Evolutionary conservation across 1,284 basidiomycete species (phyloP), one percentile per base, ranked within the genome.

Genomic region (Naganishia liquefaciens): DNA sequence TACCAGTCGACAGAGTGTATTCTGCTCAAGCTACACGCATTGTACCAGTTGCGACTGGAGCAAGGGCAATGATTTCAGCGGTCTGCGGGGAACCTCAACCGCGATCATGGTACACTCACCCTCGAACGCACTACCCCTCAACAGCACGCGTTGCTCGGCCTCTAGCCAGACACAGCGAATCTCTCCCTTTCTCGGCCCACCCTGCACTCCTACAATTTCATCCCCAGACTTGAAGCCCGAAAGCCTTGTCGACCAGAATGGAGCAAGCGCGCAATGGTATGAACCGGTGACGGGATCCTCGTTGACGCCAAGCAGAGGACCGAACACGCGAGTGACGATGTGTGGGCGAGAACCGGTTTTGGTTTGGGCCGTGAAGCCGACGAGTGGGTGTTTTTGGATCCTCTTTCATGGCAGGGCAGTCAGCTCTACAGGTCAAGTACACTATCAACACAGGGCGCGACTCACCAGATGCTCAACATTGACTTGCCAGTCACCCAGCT

Each of bases 211-310:
- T 37, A 70, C 69, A 50, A 83, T 73, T 67, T 79, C 73, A 25
- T 65, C 58, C 23, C 55, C 50, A 28, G 54, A 13, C 17, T 37
- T 5, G 21, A 47, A 43, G 23, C 64, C 72, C 0, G 72, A 73
- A 0, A 79, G 73, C 63, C 81, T 81, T 21, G 69, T 68, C 27
- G 78, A 76, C 82, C 84, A 86, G 69, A 85, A 85, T 0, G 84
- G 84, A 1, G 74, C 79, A 44, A 85, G 71, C 28, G 84, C 62
- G 55, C 82, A 81, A 69, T 87, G 84, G 0, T 85, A 83, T 19
- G 82, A 82, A 6, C 84, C 86, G 66, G 84, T 86, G 15, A 86
- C 85, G 15, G 80, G 82, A 69, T 87, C 86, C 72, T 86, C 85
- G 1, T 75, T 74, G 1, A 81, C 55, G 0, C 80, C 81, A 15